Percentiles rank a stretch among this genome's conserved stretches.
phyloP scores from a whole-genome alignment of 1,284 basidiomycete genomes.

The Peniophora sp. region DNA sequence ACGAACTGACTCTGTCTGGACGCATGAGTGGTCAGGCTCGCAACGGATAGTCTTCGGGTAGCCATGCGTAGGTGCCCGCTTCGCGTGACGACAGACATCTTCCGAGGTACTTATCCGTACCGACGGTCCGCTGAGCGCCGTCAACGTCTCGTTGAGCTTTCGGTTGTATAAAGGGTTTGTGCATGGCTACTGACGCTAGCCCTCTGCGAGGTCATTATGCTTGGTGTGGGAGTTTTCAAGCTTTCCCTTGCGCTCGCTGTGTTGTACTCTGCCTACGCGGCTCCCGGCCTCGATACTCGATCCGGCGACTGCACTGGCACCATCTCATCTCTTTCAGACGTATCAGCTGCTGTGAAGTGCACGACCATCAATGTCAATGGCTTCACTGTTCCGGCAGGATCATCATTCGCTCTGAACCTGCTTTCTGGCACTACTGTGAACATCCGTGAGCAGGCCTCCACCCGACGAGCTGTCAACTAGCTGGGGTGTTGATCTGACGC shows the following conservation, averaged over 20 bases:
- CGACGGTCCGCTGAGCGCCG: no score
- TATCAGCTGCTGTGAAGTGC: slow-evolving; percentile 33
- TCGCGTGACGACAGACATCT: no score
- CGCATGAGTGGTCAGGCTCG: no score
- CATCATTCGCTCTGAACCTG: slow-evolving; percentile 21
- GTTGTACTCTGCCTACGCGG: not conserved
- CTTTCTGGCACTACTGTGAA: slow-evolving; percentile 22
- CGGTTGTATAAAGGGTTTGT: no score
- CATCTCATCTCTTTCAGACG: slow-evolving; percentile 34
- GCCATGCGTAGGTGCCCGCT: no score
- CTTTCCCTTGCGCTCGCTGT: not conserved
- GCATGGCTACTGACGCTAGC: no score
- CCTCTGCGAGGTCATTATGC: no score
- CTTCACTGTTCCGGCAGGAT: slow-evolving; percentile 30
- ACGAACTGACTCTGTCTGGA: no score
- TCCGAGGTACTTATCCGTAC: no score
- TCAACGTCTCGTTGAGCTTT: no score
- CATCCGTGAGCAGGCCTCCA: slow-evolving; percentile 33
- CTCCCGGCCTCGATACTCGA: not conserved
- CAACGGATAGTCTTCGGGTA: no score
- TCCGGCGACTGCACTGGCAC: slow-evolving; percentile 27
- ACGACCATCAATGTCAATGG: slow-evolving; percentile 39
- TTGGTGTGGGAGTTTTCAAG: not conserved
- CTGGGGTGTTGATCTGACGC: no score
- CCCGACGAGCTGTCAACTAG: not conserved